Base-by-base conservation (phyloP, 176 grass and related monocot genomes). In the Carex kokanica region DNA sequence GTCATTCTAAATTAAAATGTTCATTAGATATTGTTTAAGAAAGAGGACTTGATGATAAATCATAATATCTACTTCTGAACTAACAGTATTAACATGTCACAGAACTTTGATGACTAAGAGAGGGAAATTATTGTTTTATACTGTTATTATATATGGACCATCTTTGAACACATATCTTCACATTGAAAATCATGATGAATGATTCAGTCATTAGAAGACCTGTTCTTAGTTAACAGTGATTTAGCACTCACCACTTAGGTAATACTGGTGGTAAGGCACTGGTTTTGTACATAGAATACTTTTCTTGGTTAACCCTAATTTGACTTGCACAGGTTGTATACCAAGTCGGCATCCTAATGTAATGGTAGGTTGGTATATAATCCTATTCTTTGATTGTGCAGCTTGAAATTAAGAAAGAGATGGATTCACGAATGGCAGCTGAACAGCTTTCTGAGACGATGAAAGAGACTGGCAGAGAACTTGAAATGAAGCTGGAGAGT, bases 331-430 rank as follows among this genome's bases (percentile, higher is more conserved):
- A 74, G 43, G 70, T 74, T 52, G 20, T 70, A 74, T 52, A 52
- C 21, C 21, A 74, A 74, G 45, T 74, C 20, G 5, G 43, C 51
- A 18, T 51, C 43, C 43, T 23, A 25, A 74, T 74, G 70, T 52
- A 74, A 52, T 25, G 20, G n/a, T 53, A 74, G 13, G 47, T 27
- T 54, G 20, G 21, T 75, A 29, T 75, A 31, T 77, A 77, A 55
- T 27, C 49, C 23, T 47, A 77, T 77, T 77, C 85, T 78, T 21
- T 85, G 31, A 83, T 81, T 18, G 59, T 88, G 85, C 78, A 98
- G 96, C 70, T 60, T 54, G 68, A 95, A 87, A 85, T 98, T 52
- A 91, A 74, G 32, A 98, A 93, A 93, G 92, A 95, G 79, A 80
- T 72, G 18, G 86, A 87, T 61, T 95, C 86, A 85, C 86, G 88